Base-by-base conservation (phyloP, 805 yeast species). In the Tetrapisispora namnaoensis region DNA sequence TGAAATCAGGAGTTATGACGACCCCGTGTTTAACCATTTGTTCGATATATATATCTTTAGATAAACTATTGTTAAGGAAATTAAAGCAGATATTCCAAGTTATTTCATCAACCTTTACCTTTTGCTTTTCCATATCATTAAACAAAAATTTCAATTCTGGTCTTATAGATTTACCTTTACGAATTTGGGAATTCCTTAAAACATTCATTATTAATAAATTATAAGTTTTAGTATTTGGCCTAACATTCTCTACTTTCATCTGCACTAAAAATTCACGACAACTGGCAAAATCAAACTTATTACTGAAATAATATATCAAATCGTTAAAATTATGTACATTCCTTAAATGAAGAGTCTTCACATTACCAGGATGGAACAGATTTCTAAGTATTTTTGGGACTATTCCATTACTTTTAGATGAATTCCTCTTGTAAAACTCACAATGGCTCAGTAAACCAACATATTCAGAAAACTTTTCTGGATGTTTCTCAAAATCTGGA, bases 221-320 rank as follows among this genome's bases (percentile, higher is more conserved):
- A 47, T 66, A 70, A 1, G 75, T 72, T 2, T 58, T 61, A 3
- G 70, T 61, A 49, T 69, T 67, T 17, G 73, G 73, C 9, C 41
- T 34, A 14, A 64, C 46, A 1, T 60, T 55, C 49, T 65, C 70
- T 2, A 60, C 45, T 37, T 60, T 63, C 74, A 76, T 71, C 52
- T 73, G 74, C 1, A 63, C 60, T 37, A 73, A 59, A 3, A 70
- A 55, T 44, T 69, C 71, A 41, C 70, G 61, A 51, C 75, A 67
- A 2, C 71, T 62, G 0, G 71, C 70, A 42, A 70, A 60, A 55
- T 76, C 77, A 51, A 62, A 61, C 38, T 62, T 64, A 17, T 54
- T 50, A 18, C 68, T 59, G 53, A 66, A 74, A 55, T 62, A 74
- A 45, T 63, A 69, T 1, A 77, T 65, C 16, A 64, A 55, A 49